Evolutionary conservation across 2,329 filamentous ascomycete genomes (phyloP).

Genomic region (Neofusicoccum sp.): DNA sequence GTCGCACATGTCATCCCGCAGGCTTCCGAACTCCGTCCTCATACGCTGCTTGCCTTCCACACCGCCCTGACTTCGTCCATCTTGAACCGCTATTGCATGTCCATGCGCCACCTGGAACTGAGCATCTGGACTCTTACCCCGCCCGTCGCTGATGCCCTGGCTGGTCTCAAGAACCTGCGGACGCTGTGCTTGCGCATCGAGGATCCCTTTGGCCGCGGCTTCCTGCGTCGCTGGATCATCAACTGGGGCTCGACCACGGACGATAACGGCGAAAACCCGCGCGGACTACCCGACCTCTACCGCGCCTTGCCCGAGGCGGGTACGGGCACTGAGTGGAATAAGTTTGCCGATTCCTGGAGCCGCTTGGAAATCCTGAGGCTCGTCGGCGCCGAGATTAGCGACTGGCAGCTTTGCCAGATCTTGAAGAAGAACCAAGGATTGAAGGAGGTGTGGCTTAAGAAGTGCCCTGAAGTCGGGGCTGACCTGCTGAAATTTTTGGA

Average conservation of each 20-base stretch:
- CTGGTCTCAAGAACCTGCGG: constrained; percentile 27
- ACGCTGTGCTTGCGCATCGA: constrained; percentile 33
- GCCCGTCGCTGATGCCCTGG: constrained; percentile 30
- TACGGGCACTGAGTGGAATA: constrained; percentile 18
- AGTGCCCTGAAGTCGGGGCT: constrained; percentile 27
- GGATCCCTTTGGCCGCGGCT: constrained; percentile 24
- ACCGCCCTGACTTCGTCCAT: constrained; percentile 31
- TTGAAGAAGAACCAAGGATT: constrained; percentile 26
- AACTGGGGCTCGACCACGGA: constrained; percentile 17
- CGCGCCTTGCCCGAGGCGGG: constrained; percentile 26
- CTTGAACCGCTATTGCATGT: constrained; percentile 29
- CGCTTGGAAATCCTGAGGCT: constrained; percentile 29
- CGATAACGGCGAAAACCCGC: background rate
- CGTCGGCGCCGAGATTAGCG: constrained; percentile 29
- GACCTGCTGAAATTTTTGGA: constrained; percentile 30
- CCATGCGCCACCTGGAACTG: constrained; percentile 33
- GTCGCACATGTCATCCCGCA: constrained; percentile 20
- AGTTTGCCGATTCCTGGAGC: constrained; percentile 19
- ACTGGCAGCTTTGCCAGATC: constrained; percentile 26
- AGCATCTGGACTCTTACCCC: constrained; percentile 33
- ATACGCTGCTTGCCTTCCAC: constrained; percentile 30
- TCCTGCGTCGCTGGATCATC: constrained; percentile 24
- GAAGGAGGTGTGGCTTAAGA: constrained; percentile 30
- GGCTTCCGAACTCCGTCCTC: constrained; percentile 17
- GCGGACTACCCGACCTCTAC: constrained; percentile 23